A percentile compares a stretch with the other conserved stretches of the same genome.
Conservation (phyloP, 352 stramenopile genomes). For the Globisporangium okanoganense region DNA sequence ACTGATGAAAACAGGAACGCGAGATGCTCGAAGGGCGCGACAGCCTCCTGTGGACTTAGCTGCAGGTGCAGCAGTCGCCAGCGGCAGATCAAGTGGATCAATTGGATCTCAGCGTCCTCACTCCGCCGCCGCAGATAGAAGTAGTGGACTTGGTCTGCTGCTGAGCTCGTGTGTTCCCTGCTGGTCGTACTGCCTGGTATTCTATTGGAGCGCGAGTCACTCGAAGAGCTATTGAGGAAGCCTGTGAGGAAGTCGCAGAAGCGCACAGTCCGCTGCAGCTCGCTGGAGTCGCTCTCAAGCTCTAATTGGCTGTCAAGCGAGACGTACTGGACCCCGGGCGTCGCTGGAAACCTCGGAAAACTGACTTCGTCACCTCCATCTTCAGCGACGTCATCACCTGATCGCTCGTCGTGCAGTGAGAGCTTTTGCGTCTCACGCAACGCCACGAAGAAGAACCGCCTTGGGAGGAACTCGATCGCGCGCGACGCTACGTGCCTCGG, state of each 20-base stretch:
- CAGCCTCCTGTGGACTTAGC: conserved; percentile 35
- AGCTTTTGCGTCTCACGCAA: conserved; percentile 29
- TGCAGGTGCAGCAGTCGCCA: conserved; percentile 57
- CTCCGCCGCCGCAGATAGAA: conserved; percentile 44
- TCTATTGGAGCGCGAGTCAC: not conserved
- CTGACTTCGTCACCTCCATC: too few relatives aligned
- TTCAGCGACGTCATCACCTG: not conserved
- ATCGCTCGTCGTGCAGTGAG: conserved; percentile 7
- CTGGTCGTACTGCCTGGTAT: not conserved
- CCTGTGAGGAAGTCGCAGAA: conserved; percentile 52
- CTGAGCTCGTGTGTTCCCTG: not conserved
- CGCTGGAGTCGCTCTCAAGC: not conserved
- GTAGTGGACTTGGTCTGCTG: conserved; percentile 26
- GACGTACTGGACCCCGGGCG: conserved; percentile 39
- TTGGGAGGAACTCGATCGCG: conserved; percentile 57
- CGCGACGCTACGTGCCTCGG: conserved; percentile 22
- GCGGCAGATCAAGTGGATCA: conserved; percentile 51
- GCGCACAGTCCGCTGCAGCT: conserved; percentile 32
- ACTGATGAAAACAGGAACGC: conserved; percentile 32
- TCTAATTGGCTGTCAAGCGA: conserved; percentile 35
- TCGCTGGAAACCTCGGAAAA: conserved; percentile 21
- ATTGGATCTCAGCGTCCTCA: conserved; percentile 32
- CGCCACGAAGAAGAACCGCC: conserved; percentile 52
- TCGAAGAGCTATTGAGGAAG: conserved; percentile 10
- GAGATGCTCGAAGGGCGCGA: conserved; percentile 54